Base-by-base conservation (phyloP, 371 early-diverging fungal species). In the Amoeboaphelidium occidentale region DNA sequence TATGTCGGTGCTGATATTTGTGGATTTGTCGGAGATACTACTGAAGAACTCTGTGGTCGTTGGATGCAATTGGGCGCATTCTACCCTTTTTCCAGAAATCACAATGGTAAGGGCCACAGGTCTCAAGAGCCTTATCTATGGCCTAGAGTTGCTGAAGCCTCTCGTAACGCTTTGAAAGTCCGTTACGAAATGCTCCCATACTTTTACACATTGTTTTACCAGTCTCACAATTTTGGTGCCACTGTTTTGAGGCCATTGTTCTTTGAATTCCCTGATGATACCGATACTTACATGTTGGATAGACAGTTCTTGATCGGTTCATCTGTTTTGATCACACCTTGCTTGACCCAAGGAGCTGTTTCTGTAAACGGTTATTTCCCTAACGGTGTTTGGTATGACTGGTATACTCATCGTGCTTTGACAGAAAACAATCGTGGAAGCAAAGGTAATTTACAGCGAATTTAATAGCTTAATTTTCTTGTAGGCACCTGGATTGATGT, bases 51-150 rank as follows among this genome's bases (percentile, higher is more conserved):
- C 21, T 67, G 76, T 58, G 68, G 72, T 20, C 68, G 78, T 22
- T 79, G 79, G 79, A 66, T 67, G 52, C 69, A 71, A 53, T 59
- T 79, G 25, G 83, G 81, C 2, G 58, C 78, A n/a, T 74, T 81
- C 52, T 76, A 78, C 53, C 79, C 84, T 1, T 82, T 82, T 61
- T 67, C 70, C 58, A 66, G 80, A 13, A 77, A 77, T 48, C 80
- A 79, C 49, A 75, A 75, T 47, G 54, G 58, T 20, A 61, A 56
- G 22, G 65, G 57, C 1, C 59, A 63, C 47, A 58, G 62, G 1
- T 58, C 63, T 45, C 74, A 75, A 50, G 75, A 76, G 52, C 78
- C 77, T 13, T 75, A 75, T 46, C 52, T 60, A 0, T 69, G 72
- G 65, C 45, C 56, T 2, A 32, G 51, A 2, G 63, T 74, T 10